Percentiles rank a stretch among this genome's conserved stretches.
Evolutionary conservation across 495 filamentous ascomycete genomes (phyloP).

Genomic region (Peziza echinospora): DNA sequence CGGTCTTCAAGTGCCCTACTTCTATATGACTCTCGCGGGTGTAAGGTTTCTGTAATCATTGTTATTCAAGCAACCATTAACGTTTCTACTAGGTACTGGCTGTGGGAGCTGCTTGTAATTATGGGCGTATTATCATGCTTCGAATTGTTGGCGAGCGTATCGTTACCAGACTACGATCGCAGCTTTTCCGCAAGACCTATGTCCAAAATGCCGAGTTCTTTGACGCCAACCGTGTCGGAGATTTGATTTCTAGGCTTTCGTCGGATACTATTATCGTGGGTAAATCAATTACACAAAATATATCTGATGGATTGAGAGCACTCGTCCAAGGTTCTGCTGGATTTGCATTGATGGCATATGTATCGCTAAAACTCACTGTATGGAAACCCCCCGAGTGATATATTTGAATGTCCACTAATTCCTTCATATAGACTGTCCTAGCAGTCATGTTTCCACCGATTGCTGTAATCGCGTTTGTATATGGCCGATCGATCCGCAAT

Average conservation of each 20-base stretch:
- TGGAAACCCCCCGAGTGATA: too few relatives aligned
- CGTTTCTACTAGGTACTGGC: conserved; percentile 32
- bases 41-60: conserved; percentile 14
- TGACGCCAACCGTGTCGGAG: conserved; percentile 89
- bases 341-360: conserved; percentile 75
- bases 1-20: conserved; percentile 49
- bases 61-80: too few relatives aligned
- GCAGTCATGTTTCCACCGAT: conserved; percentile 75
- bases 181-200: conserved; percentile 75
- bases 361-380: conserved; percentile 65
- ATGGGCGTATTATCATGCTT: conserved; percentile 77
- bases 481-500: conserved; percentile 67
- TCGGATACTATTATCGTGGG: conserved; percentile 94
- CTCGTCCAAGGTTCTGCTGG: conserved; percentile 75
- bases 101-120: conserved; percentile 67
- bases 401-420: too few relatives aligned
- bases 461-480: conserved; percentile 76
- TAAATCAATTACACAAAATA: conserved; percentile 93
- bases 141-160: conserved; percentile 91
- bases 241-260: conserved; percentile 81
- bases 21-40: conserved; percentile 51
- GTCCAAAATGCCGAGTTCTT: conserved; percentile 97
- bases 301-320: conserved; percentile 79
- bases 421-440: conserved; percentile 41
- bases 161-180: conserved; percentile 68